These are phyloP conservation scores for Staphylotrichum longicolle DNA, from an alignment of 495 filamentous ascomycete genomes.

Conservation along the genomic window DNA sequence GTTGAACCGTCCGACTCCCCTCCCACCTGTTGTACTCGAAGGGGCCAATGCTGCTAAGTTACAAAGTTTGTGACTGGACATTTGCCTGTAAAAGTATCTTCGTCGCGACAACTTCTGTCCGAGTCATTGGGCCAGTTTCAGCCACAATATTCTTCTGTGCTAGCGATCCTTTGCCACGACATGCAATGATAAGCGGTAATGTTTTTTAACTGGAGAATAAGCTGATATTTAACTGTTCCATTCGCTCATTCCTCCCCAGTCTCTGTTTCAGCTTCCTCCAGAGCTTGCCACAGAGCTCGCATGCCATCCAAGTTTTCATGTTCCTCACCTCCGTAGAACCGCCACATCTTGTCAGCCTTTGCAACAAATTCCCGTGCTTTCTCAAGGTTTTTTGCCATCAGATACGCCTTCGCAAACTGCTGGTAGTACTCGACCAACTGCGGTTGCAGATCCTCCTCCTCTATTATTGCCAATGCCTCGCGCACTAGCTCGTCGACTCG, in stretches of 20 bases:
- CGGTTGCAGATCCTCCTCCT: constrained; percentile 31
- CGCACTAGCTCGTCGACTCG: constrained; percentile 25
- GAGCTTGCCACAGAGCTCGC: constrained; percentile 30
- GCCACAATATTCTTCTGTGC: too few relatives aligned
- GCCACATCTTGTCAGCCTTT: constrained; percentile 33
- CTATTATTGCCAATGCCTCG: constrained; percentile 32
- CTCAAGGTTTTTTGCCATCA: constrained; percentile 27
- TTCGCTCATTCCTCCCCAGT: background rate
- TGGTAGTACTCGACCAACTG: constrained; percentile 37
- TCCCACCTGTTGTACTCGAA: too few relatives aligned
- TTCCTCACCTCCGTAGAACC: constrained; percentile 36
- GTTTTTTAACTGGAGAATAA: too few relatives aligned
- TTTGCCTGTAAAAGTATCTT: too few relatives aligned
- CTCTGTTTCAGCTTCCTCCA: constrained; percentile 18
- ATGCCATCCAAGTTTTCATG: constrained; percentile 37
- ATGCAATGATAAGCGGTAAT: too few relatives aligned
- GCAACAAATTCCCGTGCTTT: constrained; percentile 30
- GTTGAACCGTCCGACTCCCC: too few relatives aligned
- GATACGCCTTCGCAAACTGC: constrained; percentile 34
- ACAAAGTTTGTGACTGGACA: too few relatives aligned
- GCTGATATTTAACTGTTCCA: too few relatives aligned
- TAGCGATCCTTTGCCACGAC: too few relatives aligned
- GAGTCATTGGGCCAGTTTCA: too few relatives aligned
- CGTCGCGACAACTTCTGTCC: too few relatives aligned
- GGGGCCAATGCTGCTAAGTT: too few relatives aligned